phyloP scores from a whole-genome alignment of 148 eudicot genomes.

The Rhododendron simsii region DNA sequence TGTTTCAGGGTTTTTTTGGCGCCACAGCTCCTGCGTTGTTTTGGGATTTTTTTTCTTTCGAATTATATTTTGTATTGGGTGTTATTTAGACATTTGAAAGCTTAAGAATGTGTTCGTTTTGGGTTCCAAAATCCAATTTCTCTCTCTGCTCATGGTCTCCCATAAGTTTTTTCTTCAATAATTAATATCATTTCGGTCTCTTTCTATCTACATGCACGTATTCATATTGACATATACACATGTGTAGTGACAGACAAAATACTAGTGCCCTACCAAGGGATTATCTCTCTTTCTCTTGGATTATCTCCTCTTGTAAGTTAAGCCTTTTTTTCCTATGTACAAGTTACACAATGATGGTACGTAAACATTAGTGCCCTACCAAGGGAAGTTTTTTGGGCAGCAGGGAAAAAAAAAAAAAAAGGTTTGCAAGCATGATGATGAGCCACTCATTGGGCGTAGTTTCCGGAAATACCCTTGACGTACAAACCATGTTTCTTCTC shows the following conservation, averaged over 20 bases:
- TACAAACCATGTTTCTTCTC: not conserved
- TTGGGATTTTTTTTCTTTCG: too few species aligned
- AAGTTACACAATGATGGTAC: not conserved
- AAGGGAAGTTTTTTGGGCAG: not conserved
- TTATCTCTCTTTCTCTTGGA: not conserved
- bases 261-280: not conserved
- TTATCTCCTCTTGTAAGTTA: not conserved
- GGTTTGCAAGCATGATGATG: not conserved
- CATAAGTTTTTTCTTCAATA: too few species aligned
- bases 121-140: too few species aligned
- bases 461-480: not conserved
- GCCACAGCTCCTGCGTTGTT: too few species aligned
- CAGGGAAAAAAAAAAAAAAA: not conserved
- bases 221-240: not conserved
- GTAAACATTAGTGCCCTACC: not conserved
- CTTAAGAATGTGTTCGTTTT: too few species aligned
- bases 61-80: too few species aligned
- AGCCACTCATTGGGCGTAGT: slow-evolving; percentile 4
- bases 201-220: too few species aligned
- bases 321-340: too few species aligned
- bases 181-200: too few species aligned
- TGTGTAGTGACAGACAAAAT: not conserved
- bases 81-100: too few species aligned
- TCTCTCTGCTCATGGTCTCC: too few species aligned
- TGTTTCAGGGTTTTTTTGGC: too few species aligned